Base-by-base conservation (phyloP, 495 filamentous ascomycete species). In the Neurospora discreta region DNA sequence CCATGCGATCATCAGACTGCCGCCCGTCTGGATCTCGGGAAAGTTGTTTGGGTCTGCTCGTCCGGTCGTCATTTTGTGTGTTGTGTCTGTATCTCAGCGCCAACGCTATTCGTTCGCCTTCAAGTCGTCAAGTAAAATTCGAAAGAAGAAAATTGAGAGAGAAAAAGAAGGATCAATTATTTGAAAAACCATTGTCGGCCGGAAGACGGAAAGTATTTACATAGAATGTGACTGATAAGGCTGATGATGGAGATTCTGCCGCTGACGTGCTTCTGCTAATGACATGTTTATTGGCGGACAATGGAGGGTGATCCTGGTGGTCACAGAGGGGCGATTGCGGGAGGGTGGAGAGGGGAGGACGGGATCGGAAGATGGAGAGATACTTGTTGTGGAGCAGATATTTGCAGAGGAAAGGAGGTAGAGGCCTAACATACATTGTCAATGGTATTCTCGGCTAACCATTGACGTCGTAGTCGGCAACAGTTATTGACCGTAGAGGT, bases 1-100 rank as follows among this genome's bases (percentile, higher is more conserved):
- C 93, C 93, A 99, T 75, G 95, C 95, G 67, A 99, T 82, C 71
- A 98, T 93, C 72, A 99, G 82, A 44, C 95, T 98, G 52, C 94
- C 95, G 69, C 94, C 95, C 44, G 92, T 91, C 80, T 97, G 90
- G 30, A 98, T 85, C 69, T 89, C 85, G 74, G 94, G 94, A 80
- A 90, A 97, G 70, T 89, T 75, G 15, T 18, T 26, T 9, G 46
- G 46, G 46, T 58, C 20, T 58, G 46, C 46, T 58, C 46, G 46
- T 33, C 30, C 52, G 13, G 52, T 16, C 15, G 52, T 33, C 52
- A 65, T 65, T 65, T 26, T 33, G 26, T 18, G 33, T 58, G 1
- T 20, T 1, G 4, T 10, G 5, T 46, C 2, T 5, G 5, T 60
- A 2, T 33, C 3, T 8, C 0, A 13, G 44, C 20, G 20, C 44